Evolutionary conservation across 1,139 yeast species (phyloP).

Genomic region (Eremothecium sinecaudum): DNA sequence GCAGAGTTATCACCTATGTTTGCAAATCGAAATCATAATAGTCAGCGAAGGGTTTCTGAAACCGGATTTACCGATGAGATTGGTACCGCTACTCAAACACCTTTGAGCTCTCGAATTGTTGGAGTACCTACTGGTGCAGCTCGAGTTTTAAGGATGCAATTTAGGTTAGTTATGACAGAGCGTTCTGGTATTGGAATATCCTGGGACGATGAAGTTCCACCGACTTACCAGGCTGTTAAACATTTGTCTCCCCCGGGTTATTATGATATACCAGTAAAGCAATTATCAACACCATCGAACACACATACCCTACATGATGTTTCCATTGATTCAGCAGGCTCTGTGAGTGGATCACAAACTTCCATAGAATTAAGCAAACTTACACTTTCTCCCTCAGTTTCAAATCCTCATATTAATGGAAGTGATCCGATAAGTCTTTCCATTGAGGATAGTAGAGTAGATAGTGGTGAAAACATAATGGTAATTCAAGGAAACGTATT

Average conservation of each 20-base stretch:
- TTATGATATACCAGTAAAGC: conserved; percentile 12
- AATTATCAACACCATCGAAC: too few relatives aligned
- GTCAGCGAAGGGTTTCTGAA: conserved; percentile 6
- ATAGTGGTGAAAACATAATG: too few relatives aligned
- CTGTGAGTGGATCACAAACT: too few relatives aligned
- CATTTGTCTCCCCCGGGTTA: conserved; percentile 75
- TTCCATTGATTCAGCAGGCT: too few relatives aligned
- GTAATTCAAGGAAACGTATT: too few relatives aligned
- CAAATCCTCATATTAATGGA: too few relatives aligned
- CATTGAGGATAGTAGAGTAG: too few relatives aligned
- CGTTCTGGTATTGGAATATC: conserved; percentile 92
- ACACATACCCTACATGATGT: too few relatives aligned
- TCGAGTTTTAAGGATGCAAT: conserved; percentile 88
- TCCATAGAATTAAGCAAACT: too few relatives aligned
- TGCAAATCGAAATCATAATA: conserved; percentile 27
- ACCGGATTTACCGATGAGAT: background rate
- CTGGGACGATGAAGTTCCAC: conserved; percentile 99
- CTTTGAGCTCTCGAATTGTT: conserved; percentile 28
- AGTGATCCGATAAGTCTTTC: too few relatives aligned
- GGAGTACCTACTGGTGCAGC: conserved; percentile 94
- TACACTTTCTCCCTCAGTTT: too few relatives aligned
- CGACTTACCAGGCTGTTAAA: conserved; percentile 77
- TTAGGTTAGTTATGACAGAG: conserved; percentile 69
- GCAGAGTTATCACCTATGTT: conserved; percentile 37
- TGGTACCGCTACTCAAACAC: background rate